Base-by-base conservation (phyloP, 257 asterid genomes). In the Lavandula angustifolia region DNA sequence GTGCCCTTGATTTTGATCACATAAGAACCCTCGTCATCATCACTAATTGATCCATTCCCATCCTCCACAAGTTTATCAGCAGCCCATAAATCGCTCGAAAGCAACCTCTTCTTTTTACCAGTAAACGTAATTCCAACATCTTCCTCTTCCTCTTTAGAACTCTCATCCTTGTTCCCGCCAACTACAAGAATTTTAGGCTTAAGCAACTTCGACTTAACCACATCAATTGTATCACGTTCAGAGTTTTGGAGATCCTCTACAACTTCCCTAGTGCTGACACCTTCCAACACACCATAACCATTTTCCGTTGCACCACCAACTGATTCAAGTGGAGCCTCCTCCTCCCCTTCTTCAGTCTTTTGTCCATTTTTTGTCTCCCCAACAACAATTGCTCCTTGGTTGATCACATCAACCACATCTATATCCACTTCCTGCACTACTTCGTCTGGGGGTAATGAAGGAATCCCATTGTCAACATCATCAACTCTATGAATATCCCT, bases 381-480 rank as follows among this genome's bases (percentile, higher is more conserved):
- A 29, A 82, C 80, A 67, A 78, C 80, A 68, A 77, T 86, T 5
- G 82, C 81, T 52, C 86, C 82, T 0, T 82, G 66, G 55, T 59
- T 78, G 8, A 75, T 71, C 48, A 67, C 64, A 64, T 76, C 80
- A 71, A 73, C 82, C 62, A 38, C 51, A 18, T 22, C 77, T 37
- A 48, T 63, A 14, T 49, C 46, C 54, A 68, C 72, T 49, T 61
- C 60, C 7, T 48, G 40, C 70, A 76, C 80, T 42, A 59, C 82
- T n/a, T n/a, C n/a, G n/a, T n/a, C n/a, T n/a, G n/a, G n/a, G n/a
- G n/a, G n/a, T n/a, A n/a, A n/a, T n/a, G n/a, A n/a, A n/a, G n/a
- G n/a, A 8, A 79, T 79, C 40, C 86, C 83, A 0, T 82, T 67
- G 35, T 54, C 74, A 18, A 74, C 73, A 41, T 58, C 72, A 54